phyloP scores from a whole-genome alignment of 2,329 filamentous ascomycete genomes.

The Helicocarpus griseus region DNA sequence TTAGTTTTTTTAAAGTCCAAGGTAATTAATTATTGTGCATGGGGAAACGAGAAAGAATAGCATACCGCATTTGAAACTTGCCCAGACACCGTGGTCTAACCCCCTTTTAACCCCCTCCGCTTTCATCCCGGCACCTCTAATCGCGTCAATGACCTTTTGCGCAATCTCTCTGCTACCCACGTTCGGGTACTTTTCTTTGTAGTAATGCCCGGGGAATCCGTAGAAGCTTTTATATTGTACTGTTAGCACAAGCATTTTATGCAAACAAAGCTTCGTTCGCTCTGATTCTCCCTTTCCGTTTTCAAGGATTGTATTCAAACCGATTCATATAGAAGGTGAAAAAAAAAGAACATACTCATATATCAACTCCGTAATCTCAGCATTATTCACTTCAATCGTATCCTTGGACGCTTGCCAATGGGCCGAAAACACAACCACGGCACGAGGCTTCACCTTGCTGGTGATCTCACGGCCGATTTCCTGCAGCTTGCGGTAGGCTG shows the following conservation, averaged over 20 bases:
- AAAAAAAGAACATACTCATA: slow-evolving; percentile 47
- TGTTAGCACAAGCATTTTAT: background rate
- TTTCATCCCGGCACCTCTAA: slow-evolving; percentile 50
- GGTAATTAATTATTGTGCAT: background rate
- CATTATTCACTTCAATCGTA: slow-evolving; percentile 56
- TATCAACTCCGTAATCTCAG: slow-evolving; percentile 54
- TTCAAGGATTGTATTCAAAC: too few species aligned
- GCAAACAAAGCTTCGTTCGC: too few species aligned
- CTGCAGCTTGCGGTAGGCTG: slow-evolving; percentile 55
- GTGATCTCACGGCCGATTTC: slow-evolving; percentile 62
- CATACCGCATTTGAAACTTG: slow-evolving; percentile 50
- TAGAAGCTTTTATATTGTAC: slow-evolving; percentile 45
- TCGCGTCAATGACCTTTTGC: slow-evolving; percentile 45
- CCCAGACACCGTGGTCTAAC: slow-evolving; percentile 68
- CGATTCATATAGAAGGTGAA: too few species aligned
- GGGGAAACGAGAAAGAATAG: slow-evolving; percentile 6
- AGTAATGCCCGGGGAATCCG: slow-evolving; percentile 61
- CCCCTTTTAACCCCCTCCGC: slow-evolving; percentile 53
- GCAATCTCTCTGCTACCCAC: slow-evolving; percentile 53
- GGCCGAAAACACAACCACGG: slow-evolving; percentile 66
- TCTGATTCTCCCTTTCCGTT: too few species aligned
- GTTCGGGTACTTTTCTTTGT: slow-evolving; percentile 57
- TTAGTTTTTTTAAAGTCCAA: background rate
- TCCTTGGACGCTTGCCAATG: slow-evolving; percentile 58
- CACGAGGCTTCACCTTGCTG: slow-evolving; percentile 57